These are phyloP conservation scores for Boletus sp. DNA, from an alignment of 1,284 basidiomycete genomes.

Conservation along the genomic window DNA sequence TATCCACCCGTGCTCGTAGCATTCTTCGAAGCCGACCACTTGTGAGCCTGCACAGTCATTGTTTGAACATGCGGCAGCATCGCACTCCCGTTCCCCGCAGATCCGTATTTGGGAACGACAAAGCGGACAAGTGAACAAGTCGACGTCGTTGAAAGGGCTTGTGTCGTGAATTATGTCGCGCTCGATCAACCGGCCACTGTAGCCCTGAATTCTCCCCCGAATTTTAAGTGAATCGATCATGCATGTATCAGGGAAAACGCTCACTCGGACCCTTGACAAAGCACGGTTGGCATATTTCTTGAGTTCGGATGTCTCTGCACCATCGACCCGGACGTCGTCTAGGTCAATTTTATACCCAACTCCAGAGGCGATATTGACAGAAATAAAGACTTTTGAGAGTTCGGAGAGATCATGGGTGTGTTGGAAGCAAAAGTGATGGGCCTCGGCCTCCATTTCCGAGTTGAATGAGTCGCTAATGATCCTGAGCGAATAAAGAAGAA, in stretches of 20 bases:
- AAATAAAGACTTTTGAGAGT: neutral
- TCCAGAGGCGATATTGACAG: neutral
- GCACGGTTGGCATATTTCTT: neutral
- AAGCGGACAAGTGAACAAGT: slow-evolving; percentile 1
- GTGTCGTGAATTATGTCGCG: neutral
- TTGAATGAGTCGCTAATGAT: neutral
- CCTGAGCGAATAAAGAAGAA: no score
- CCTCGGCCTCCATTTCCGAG: no score
- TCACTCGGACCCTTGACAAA: no score
- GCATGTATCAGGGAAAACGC: no score
- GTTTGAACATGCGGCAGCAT: neutral
- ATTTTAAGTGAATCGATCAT: no score
- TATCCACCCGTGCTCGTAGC: neutral
- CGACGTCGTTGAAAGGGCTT: neutral
- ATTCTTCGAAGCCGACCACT: neutral
- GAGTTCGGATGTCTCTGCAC: neutral
- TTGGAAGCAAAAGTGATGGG: neutral
- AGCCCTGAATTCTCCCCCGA: no score
- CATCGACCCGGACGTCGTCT: neutral
- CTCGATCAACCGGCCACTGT: neutral
- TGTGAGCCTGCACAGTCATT: neutral
- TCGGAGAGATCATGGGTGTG: neutral
- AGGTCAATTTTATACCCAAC: neutral
- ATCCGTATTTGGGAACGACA: neutral
- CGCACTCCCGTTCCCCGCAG: neutral